Percentiles rank a stretch among this genome's conserved stretches.
phyloP scores from a whole-genome alignment of 1,284 basidiomycete species.

The Papiliotrema flavescens region DNA sequence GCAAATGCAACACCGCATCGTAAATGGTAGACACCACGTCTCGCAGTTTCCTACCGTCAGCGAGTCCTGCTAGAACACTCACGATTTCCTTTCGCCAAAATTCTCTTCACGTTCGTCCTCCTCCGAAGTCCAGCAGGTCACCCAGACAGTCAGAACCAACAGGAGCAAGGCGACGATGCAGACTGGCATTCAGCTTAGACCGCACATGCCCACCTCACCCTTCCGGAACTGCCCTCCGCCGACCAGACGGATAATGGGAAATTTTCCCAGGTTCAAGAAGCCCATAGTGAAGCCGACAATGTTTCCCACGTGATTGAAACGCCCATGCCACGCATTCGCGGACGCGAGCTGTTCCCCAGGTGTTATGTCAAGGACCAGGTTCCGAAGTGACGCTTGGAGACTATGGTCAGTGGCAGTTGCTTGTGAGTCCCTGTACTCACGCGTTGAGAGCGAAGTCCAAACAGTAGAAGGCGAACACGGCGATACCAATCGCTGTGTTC shows the following conservation, averaged over 20 bases:
- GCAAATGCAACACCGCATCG: constrained; percentile 67
- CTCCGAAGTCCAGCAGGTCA: constrained; percentile 77
- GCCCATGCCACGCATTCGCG: constrained; percentile 97
- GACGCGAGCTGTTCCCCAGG: constrained; percentile 81
- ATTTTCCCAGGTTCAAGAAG: constrained; percentile 73
- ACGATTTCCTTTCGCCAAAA: constrained; percentile 44
- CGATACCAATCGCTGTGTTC: constrained; percentile 72
- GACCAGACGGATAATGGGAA: constrained; percentile 71
- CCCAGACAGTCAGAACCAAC: constrained; percentile 74
- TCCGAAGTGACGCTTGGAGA: constrained; percentile 85
- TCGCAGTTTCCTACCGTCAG: constrained; percentile 39
- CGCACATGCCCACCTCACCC: constrained; percentile 19
- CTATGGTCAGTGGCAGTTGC: constrained; percentile 46
- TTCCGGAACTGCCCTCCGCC: constrained; percentile 94
- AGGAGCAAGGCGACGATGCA: constrained; percentile 79
- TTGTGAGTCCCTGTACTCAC: constrained; percentile 19
- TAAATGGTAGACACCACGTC: constrained; percentile 74
- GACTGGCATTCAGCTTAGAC: constrained; percentile 51
- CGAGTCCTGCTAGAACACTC: constrained; percentile 10
- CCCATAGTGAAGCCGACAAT: constrained; percentile 89
- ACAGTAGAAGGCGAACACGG: constrained; percentile 86
- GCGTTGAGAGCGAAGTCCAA: constrained; percentile 91
- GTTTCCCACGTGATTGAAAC: constrained; percentile 92
- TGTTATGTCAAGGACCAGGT: constrained; percentile 83
- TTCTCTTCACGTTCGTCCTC: constrained; percentile 62